These are phyloP conservation scores for Skeletonema costatum DNA, from an alignment of 108 stramenopile genomes.

Conservation along the genomic window DNA sequence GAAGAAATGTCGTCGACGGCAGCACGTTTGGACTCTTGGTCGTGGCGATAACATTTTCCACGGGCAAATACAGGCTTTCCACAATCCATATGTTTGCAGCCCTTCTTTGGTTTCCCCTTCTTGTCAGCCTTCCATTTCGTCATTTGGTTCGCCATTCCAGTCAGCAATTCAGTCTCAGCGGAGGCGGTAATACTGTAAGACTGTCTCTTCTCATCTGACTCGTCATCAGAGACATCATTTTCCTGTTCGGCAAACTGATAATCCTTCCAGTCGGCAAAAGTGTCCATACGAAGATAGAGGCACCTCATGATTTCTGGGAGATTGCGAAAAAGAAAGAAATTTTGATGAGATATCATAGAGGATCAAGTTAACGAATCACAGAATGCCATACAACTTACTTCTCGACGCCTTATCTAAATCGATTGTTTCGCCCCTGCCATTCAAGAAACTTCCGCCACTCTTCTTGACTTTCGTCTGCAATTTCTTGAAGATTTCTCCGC, in stretches of 20 bases:
- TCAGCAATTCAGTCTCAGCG: neutral
- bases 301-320: neutral
- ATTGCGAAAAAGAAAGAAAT: neutral
- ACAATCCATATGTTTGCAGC: neutral
- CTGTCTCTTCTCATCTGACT: neutral
- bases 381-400: neutral
- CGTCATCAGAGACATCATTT: neutral
- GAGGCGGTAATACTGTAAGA: neutral
- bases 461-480: neutral
- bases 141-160: neutral
- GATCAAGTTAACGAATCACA: neutral
- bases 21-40: neutral
- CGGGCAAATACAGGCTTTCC: neutral
- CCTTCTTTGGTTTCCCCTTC: neutral
- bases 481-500: neutral
- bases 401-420: neutral
- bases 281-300: neutral
- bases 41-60: neutral
- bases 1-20: neutral
- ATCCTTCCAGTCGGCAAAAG: neutral
- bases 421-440: neutral
- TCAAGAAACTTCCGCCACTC: neutral
- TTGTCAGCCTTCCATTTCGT: neutral
- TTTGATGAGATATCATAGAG: neutral
- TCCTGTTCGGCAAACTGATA: neutral